phyloP scores from a whole-genome alignment of 2,329 filamentous ascomycete genomes.

The Shiraia sp. region DNA sequence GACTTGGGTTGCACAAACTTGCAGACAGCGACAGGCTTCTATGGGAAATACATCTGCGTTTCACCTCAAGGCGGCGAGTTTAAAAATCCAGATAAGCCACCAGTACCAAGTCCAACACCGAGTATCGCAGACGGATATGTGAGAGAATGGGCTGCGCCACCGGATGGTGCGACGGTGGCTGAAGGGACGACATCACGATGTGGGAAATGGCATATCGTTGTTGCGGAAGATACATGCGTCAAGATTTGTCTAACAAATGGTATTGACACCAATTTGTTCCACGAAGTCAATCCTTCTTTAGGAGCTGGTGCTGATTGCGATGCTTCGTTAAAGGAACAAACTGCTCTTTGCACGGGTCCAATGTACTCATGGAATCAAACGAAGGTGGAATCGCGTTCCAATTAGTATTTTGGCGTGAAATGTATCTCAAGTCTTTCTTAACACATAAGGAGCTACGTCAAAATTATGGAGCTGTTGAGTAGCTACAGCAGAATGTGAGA shows the following conservation, averaged over 20 bases:
- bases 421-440: no score
- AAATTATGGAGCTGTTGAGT: no score
- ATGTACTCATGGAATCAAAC: conserved; percentile 10
- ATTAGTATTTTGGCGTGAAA: no score
- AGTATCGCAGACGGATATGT: conserved; percentile 1
- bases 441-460: no score
- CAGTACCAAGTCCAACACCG: conserved; percentile 5
- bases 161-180: conserved; percentile 2
- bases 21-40: conserved; percentile 5
- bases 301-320: conserved; percentile 3
- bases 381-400: no score
- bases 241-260: conserved; percentile 5
- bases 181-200: conserved; percentile 6
- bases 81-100: conserved; percentile 1
- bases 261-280: conserved; percentile 3
- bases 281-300: conserved; percentile 4
- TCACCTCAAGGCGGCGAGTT: conserved; percentile 9
- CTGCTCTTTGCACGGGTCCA: conserved; percentile 8
- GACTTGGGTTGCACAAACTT: conserved; percentile 5
- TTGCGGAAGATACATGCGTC: conserved; percentile 1
- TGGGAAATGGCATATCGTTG: conserved; percentile 11
- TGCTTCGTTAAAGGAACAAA: conserved; percentile 2
- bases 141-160: conserved; percentile 1
- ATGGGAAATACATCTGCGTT: conserved; percentile 9
- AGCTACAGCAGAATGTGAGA: no score